Percentiles rank a stretch among this genome's conserved stretches.
phyloP scores from a whole-genome alignment of 2,329 filamentous ascomycete species.

The Nannizziopsis barbatae region DNA sequence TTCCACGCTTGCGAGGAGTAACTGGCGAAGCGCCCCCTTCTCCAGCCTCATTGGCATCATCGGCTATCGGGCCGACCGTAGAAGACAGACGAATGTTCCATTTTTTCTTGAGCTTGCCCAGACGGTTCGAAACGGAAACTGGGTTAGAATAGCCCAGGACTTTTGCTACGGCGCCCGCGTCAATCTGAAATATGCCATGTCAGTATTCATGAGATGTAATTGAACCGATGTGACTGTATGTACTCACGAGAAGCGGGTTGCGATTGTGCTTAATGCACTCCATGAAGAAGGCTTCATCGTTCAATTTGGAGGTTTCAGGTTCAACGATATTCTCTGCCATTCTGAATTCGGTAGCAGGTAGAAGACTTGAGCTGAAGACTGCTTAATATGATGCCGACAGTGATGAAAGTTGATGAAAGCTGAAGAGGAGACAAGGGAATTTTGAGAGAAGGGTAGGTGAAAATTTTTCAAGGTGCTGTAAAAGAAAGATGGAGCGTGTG shows the following conservation, averaged over 20 bases:
- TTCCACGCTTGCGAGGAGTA: constrained; percentile 17
- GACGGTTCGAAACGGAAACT: constrained; percentile 22
- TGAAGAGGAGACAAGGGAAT: not conserved
- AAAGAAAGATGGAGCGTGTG: not conserved
- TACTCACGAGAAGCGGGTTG: constrained; percentile 14
- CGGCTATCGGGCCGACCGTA: constrained; percentile 2
- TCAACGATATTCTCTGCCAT: constrained; percentile 13
- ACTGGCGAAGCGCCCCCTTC: not conserved
- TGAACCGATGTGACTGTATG: not conserved
- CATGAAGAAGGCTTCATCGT: constrained; percentile 20
- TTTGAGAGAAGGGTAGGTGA: not conserved
- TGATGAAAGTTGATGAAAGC: not conserved
- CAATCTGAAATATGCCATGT: constrained; percentile 19
- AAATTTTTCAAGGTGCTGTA: not conserved
- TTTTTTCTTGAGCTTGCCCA: constrained; percentile 20
- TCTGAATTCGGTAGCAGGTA: not conserved
- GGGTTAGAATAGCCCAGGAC: constrained; percentile 23
- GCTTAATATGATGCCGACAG: too few species aligned
- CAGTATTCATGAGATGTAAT: not conserved
- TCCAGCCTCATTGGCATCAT: not conserved
- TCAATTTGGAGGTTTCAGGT: not conserved
- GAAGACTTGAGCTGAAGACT: too few species aligned
- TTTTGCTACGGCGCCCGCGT: constrained; percentile 20
- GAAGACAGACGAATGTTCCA: constrained; percentile 19
- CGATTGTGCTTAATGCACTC: constrained; percentile 21